phyloP scores from a whole-genome alignment of 2,329 filamentous ascomycete species.

The Hypomyces rosellus region DNA sequence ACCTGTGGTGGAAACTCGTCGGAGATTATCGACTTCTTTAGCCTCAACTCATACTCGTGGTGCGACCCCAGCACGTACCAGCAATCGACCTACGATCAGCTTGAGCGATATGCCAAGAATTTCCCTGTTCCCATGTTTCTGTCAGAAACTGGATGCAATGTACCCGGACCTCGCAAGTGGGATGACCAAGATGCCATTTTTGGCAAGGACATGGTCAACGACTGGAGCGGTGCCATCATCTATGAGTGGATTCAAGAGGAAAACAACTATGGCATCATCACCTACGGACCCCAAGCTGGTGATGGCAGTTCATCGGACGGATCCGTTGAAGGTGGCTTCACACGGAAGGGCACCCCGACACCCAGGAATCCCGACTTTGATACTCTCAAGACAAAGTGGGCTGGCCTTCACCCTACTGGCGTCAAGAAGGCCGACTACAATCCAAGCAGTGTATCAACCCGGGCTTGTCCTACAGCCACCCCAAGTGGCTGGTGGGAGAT shows the following conservation, averaged over 20 bases:
- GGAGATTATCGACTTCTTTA: conserved; percentile 76
- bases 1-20: conserved; percentile 66
- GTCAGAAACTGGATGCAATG: conserved; percentile 82
- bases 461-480: conserved; percentile 65
- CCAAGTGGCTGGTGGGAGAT: conserved; percentile 73
- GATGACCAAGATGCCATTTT: conserved; percentile 73
- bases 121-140: conserved; percentile 86
- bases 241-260: conserved; percentile 87
- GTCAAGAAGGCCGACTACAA: conserved; percentile 61
- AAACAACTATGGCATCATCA: conserved; percentile 77
- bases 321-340: conserved; percentile 56
- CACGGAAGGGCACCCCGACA: conserved; percentile 64
- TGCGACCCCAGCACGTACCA: conserved; percentile 55
- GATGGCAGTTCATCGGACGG: conserved; percentile 39
- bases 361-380: conserved; percentile 70
- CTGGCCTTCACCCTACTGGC: conserved; percentile 62
- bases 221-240: conserved; percentile 71
- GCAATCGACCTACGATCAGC: conserved; percentile 61
- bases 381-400: conserved; percentile 74
- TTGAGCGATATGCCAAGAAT: conserved; percentile 59
- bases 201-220: conserved; percentile 61
- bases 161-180: conserved; percentile 54
- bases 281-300: conserved; percentile 58
- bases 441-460: conserved; percentile 52
- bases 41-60: conserved; percentile 81